phyloP scores from a whole-genome alignment of 192 early-diverging fungal genomes.

The Entomortierella chlamydospora region DNA sequence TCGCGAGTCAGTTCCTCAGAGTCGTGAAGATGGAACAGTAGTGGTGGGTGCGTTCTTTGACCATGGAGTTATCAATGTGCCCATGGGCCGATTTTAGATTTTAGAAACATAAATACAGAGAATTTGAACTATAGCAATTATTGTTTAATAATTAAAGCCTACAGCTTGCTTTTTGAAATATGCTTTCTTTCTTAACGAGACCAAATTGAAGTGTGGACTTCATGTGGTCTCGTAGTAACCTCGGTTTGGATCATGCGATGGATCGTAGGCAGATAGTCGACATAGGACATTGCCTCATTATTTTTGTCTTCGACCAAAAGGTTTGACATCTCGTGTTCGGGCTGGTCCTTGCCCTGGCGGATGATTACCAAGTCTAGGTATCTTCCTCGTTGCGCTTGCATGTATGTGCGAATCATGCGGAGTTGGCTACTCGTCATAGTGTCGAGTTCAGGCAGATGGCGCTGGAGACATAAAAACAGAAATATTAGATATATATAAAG shows the following conservation, averaged over 20 bases:
- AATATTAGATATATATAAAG: neutral
- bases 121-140: neutral
- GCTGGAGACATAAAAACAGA: constrained; percentile 50
- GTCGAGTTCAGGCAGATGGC: constrained; percentile 74
- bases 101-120: neutral
- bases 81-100: constrained; percentile 43
- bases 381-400: constrained; percentile 73
- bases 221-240: constrained; percentile 55
- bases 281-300: constrained; percentile 89
- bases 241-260: constrained; percentile 90
- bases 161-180: too few relatives aligned
- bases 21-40: constrained; percentile 50
- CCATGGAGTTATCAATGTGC: constrained; percentile 51
- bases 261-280: constrained; percentile 89
- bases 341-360: constrained; percentile 87
- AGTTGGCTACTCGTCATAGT: constrained; percentile 64
- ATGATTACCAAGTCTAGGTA: constrained; percentile 79
- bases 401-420: constrained; percentile 68
- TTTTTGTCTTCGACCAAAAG: constrained; percentile 93
- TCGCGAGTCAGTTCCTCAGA: constrained; percentile 39
- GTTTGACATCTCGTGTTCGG: constrained; percentile 83
- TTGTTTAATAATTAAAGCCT: too few relatives aligned
- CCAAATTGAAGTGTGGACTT: constrained; percentile 38
- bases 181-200: constrained; percentile 16
- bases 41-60: constrained; percentile 55